A percentile compares a stretch with the other conserved stretches of the same genome.
phyloP scores from a whole-genome alignment of 176 grass and related monocot genomes.

The Microstegium vimineum region DNA sequence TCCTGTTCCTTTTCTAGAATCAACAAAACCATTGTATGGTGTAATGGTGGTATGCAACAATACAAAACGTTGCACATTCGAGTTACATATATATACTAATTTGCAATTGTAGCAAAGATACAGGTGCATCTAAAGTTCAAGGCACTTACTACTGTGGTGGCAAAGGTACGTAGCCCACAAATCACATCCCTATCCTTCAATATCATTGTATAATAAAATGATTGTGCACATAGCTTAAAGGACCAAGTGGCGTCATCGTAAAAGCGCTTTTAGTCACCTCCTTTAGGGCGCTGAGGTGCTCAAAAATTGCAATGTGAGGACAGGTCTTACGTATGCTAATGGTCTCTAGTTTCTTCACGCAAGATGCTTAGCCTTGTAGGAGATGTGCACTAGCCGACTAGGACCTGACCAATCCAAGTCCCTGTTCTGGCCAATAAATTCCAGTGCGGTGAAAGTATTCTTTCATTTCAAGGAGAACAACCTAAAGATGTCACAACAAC shows the following conservation, averaged over 20 bases:
- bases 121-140: slow-evolving; percentile 32
- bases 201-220: slow-evolving; percentile 43
- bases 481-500: background rate
- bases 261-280: slow-evolving; percentile 25
- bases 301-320: slow-evolving; percentile 11
- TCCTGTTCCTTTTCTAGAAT: slow-evolving; percentile 8
- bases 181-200: slow-evolving; percentile 42
- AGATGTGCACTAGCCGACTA: slow-evolving; percentile 36
- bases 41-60: slow-evolving; percentile 18
- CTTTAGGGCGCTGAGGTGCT: background rate
- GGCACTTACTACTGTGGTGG: slow-evolving; percentile 36
- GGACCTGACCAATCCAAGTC: slow-evolving; percentile 18
- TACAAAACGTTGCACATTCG: background rate
- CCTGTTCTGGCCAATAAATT: background rate
- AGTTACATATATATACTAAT: slow-evolving; percentile 28
- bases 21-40: slow-evolving; percentile 3
- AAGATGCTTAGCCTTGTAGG: slow-evolving; percentile 41
- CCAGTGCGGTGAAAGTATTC: background rate
- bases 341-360: slow-evolving; percentile 39
- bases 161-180: slow-evolving; percentile 42
- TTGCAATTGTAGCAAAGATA: slow-evolving; percentile 34
- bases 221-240: slow-evolving; percentile 28
- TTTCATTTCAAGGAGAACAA: slow-evolving; percentile 2
- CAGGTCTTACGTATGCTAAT: slow-evolving; percentile 16
- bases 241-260: slow-evolving; percentile 30